phyloP scores from a whole-genome alignment of 768 basidiomycete species.

The Mycena indigotica region DNA sequence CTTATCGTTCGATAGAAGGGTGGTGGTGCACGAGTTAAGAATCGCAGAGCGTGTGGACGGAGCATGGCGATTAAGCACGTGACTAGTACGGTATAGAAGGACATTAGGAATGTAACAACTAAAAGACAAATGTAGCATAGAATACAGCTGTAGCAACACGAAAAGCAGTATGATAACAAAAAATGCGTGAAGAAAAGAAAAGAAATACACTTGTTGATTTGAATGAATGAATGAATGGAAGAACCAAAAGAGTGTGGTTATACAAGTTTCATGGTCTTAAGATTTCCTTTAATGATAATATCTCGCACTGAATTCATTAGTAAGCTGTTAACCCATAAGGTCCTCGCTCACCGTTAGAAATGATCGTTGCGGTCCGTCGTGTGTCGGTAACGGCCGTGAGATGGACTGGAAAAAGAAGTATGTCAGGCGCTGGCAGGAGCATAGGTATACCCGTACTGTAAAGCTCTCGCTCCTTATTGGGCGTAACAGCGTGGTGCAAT shows the following conservation, averaged over 20 bases:
- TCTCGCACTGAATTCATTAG: conserved; percentile 54
- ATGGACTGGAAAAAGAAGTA: conserved; percentile 53
- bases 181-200: conserved; percentile 8
- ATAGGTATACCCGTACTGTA: conserved; percentile 53
- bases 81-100: too few species aligned
- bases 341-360: conserved; percentile 59
- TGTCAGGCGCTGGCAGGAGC: not conserved
- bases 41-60: too few species aligned
- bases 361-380: conserved; percentile 70
- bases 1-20: conserved; percentile 6
- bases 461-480: conserved; percentile 71
- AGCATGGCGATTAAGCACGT: not conserved
- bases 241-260: conserved; percentile 2
- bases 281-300: conserved; percentile 67
- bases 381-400: conserved; percentile 84
- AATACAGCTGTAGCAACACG: conserved; percentile 11
- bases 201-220: conserved; percentile 4
- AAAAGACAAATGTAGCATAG: conserved; percentile 15
- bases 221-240: not conserved
- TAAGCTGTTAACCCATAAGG: conserved; percentile 6
- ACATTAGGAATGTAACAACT: conserved; percentile 1
- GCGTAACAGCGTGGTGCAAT: conserved; percentile 66
- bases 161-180: conserved; percentile 11
- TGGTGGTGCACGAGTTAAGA: not conserved
- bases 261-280: conserved; percentile 60